These are phyloP conservation scores for Fonsecaea multimorphosa DNA, from an alignment of 2,329 filamentous ascomycete species.

Conservation along the genomic window DNA sequence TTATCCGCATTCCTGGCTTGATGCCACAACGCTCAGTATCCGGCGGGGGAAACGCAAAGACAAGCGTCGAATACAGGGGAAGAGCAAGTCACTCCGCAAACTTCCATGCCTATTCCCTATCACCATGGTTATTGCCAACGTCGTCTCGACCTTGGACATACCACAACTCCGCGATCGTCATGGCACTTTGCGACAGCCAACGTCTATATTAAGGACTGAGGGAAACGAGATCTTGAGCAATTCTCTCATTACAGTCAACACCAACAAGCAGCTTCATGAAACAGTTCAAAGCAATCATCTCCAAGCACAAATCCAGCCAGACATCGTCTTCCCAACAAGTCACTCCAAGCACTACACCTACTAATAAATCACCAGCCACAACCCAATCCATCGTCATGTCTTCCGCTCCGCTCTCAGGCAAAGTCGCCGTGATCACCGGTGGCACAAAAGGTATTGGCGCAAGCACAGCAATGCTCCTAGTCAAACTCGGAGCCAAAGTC, in stretches of 20 bases:
- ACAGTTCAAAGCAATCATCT: constrained; percentile 16
- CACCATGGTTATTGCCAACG: not conserved
- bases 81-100: not conserved
- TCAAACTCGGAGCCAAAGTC: constrained; percentile 51
- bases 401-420: constrained; percentile 26
- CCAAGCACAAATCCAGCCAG: constrained; percentile 16
- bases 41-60: not conserved
- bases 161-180: not conserved
- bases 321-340: not conserved
- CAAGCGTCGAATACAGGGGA: not conserved
- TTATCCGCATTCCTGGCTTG: not conserved
- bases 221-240: not conserved
- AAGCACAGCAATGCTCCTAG: constrained; percentile 48
- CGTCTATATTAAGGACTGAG: constrained; percentile 8
- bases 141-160: not conserved
- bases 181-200: not conserved
- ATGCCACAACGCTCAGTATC: not conserved
- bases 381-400: constrained; percentile 22
- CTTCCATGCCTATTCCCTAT: too few species aligned
- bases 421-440: constrained; percentile 50
- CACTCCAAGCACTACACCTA: not conserved
- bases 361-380: not conserved
- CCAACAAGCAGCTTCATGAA: constrained; percentile 9
- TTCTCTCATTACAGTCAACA: not conserved
- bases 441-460: constrained; percentile 51